A percentile compares a stretch with the other conserved stretches of the same genome.
Evolutionary conservation across 2,329 filamentous ascomycete genomes (phyloP).

Genomic region (Xylariaceae sp.): DNA sequence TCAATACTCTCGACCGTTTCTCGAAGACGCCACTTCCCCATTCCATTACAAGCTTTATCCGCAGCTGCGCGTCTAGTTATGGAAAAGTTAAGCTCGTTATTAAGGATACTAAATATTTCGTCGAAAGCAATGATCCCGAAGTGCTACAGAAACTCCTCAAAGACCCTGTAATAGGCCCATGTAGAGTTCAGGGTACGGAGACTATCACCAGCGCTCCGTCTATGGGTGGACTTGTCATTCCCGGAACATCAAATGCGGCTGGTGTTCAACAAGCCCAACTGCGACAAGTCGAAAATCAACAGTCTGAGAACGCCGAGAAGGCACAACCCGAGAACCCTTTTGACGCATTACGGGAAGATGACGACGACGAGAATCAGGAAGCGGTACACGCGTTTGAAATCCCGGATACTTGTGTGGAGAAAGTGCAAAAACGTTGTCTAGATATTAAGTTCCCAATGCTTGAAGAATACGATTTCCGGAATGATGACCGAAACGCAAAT

Average conservation of each 20-base stretch:
- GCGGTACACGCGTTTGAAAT: conserved; percentile 94
- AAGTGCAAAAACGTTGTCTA: conserved; percentile 83
- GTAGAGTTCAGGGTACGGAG: conserved; percentile 66
- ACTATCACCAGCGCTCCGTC: conserved; percentile 82
- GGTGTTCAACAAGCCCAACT: conserved; percentile 70
- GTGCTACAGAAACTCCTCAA: conserved; percentile 84
- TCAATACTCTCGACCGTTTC: conserved; percentile 79
- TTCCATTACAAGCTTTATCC: conserved; percentile 74
- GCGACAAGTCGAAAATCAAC: conserved; percentile 38
- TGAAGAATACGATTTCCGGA: conserved; percentile 95
- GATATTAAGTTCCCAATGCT: conserved; percentile 82
- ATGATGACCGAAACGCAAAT: conserved; percentile 83
- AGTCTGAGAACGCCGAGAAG: conserved; percentile 45
- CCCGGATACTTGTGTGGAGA: conserved; percentile 73
- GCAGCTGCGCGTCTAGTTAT: conserved; percentile 78
- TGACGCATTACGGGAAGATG: conserved; percentile 69
- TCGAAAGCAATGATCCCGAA: conserved; percentile 84
- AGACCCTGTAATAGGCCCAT: conserved; percentile 75
- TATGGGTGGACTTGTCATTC: conserved; percentile 83
- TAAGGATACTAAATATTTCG: conserved; percentile 89
- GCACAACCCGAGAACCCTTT: conserved; percentile 65
- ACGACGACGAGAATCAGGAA: conserved; percentile 81
- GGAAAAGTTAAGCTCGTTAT: conserved; percentile 94
- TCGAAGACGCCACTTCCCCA: conserved; percentile 84
- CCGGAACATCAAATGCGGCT: conserved; percentile 88